Base-by-base conservation (phyloP, 768 basidiomycete genomes). In the Hortiboletus campestris region DNA sequence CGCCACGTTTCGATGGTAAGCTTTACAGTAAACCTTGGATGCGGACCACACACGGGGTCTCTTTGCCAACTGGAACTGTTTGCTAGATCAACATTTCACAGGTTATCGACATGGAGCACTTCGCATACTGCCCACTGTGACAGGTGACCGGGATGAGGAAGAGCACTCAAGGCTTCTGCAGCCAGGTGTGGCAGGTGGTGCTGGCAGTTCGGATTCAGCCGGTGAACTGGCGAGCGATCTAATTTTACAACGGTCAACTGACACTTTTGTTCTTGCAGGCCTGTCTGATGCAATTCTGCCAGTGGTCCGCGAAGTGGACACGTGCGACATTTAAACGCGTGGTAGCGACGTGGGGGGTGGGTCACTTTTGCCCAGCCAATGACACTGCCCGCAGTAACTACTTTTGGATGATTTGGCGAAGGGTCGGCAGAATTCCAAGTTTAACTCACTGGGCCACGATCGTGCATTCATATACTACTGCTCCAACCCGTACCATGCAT, bases 381-480 rank as follows among this genome's bases (percentile, higher is more conserved):
- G 41, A 31, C 12, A 42, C 48, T 9, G 25, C 49, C 4, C 44
- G 14, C 7, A 16, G 2, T 52, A 20, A 10, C 58, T 34, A 46
- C 12, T 32, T 65, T 55, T 42, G 62, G 65, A 19, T 38, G 31
- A 17, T 13, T 53, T 19, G 38, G 63, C 35, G 2, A 6, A 55
- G n/a, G n/a, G n/a, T n/a, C 14, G 11, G 25, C 46, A 8, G 49
- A 56, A 53, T 49, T 52, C 54, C 55, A 61, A 32, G 38, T 41
- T 53, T 53, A 17, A 20, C 38, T 10, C 25, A 25, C 51, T 22
- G 28, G 25, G 25, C 25, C 60, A 67, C 59, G 60, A 68, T 63
- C 63, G 66, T 68, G 66, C 60, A 55, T 57, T 46, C 57, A 41
- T 68, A 65, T 56, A 62, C 35, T 52, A 57, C 38, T 22, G 9